Conservation (phyloP, 2,329 filamentous ascomycete genomes). For the Pestalotiopsis sp. region DNA sequence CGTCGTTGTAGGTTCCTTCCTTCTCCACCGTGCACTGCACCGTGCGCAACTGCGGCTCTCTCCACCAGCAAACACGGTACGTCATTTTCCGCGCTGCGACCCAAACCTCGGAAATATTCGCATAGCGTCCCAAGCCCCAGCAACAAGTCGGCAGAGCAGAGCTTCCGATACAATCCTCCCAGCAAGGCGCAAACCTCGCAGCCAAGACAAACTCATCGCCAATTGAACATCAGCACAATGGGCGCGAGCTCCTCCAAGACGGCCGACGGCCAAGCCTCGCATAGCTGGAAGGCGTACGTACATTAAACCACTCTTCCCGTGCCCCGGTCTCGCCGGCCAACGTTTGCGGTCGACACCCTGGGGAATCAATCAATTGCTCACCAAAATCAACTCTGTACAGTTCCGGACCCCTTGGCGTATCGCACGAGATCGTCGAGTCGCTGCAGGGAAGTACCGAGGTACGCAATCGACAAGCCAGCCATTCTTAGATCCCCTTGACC, state of each 20-base stretch:
- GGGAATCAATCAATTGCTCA: slow-evolving; percentile 15
- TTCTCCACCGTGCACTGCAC: background rate
- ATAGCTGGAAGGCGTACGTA: slow-evolving; percentile 61
- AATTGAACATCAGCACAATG: slow-evolving; percentile 49
- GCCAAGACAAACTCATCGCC: background rate
- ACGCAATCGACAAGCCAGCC: background rate
- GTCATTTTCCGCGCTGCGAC: slow-evolving; percentile 8
- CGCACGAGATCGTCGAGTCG: slow-evolving; percentile 79
- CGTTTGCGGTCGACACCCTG: background rate
- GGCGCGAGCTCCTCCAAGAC: slow-evolving; percentile 61
- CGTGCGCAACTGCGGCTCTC: background rate
- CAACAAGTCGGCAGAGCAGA: background rate
- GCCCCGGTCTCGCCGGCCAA: background rate
- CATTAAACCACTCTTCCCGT: background rate
- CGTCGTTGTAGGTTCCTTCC: background rate
- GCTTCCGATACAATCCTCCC: background rate
- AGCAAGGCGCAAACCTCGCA: background rate
- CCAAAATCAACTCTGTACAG: slow-evolving; percentile 32
- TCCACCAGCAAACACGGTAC: slow-evolving; percentile 9
- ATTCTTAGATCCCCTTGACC: slow-evolving; percentile 5
- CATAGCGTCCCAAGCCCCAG: background rate
- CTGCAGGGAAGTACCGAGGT: slow-evolving; percentile 88
- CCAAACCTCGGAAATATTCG: slow-evolving; percentile 14
- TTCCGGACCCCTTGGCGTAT: slow-evolving; percentile 60
- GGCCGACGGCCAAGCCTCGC: slow-evolving; percentile 41